Conservation (phyloP, 2,329 filamentous ascomycete species). For the Mycogone perniciosa region DNA sequence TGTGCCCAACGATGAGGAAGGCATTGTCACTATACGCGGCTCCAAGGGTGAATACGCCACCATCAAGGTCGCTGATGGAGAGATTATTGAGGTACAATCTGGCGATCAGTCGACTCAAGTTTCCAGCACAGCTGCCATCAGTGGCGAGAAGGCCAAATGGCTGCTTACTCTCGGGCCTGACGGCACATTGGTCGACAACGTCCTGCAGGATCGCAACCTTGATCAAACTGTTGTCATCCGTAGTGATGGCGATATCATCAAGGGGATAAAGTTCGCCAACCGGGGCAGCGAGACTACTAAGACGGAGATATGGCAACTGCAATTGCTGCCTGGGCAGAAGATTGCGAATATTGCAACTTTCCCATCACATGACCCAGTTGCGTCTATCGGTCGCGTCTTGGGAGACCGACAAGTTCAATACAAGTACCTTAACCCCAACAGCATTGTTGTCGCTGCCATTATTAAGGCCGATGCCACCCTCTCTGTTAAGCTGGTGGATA, state of each 20-base stretch:
- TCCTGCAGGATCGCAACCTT: conserved; percentile 41
- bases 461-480: conserved; percentile 53
- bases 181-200: conserved; percentile 39
- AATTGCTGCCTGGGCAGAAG: conserved; percentile 57
- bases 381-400: conserved; percentile 90
- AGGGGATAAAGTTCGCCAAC: conserved; percentile 47
- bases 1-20: conserved; percentile 50
- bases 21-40: conserved; percentile 52
- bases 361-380: conserved; percentile 75
- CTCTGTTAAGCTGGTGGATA: conserved; percentile 75
- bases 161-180: conserved; percentile 47
- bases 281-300: conserved; percentile 36
- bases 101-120: conserved; percentile 15
- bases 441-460: conserved; percentile 66
- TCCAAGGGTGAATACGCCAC: conserved; percentile 56
- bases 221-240: conserved; percentile 51
- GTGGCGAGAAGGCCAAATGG: conserved; percentile 46
- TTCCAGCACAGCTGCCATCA: conserved; percentile 44
- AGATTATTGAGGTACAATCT: conserved; percentile 36
- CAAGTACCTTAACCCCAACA: conserved; percentile 92
- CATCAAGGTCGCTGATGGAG: conserved; percentile 49
- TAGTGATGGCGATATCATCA: conserved; percentile 42
- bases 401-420: conserved; percentile 91
- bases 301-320: conserved; percentile 65
- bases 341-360: conserved; percentile 63